A percentile compares a stretch with the other conserved stretches of the same genome.
Evolutionary conservation across 768 basidiomycete species (phyloP).

Genomic region (Russula abietina): DNA sequence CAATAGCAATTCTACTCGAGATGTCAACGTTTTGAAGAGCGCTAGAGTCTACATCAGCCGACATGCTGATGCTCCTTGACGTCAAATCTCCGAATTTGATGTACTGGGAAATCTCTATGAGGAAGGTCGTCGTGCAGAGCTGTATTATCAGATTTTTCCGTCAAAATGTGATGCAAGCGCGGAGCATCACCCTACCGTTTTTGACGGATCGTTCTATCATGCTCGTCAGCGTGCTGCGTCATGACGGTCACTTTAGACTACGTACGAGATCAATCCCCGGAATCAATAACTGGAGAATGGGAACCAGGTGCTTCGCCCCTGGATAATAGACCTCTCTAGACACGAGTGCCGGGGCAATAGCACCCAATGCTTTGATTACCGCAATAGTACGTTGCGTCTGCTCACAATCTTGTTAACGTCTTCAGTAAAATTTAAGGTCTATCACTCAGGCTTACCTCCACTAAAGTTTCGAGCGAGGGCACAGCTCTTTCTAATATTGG

Average conservation of each 20-base stretch:
- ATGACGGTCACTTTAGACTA: slow-evolving; percentile 1
- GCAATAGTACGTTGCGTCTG: slow-evolving; percentile 82
- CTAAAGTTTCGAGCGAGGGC: slow-evolving; percentile 82
- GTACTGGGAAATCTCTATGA: slow-evolving; percentile 69
- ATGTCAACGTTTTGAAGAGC: slow-evolving; percentile 15
- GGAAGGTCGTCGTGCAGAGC: slow-evolving; percentile 69
- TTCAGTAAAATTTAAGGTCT: background rate
- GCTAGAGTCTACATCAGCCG: slow-evolving; percentile 27
- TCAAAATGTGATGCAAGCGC: background rate
- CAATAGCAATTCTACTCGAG: slow-evolving; percentile 26
- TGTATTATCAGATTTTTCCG: slow-evolving; percentile 29
- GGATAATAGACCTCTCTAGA: slow-evolving; percentile 72
- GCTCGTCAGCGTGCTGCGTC: slow-evolving; percentile 1
- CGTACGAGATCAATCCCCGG: slow-evolving; percentile 83
- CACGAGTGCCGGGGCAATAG: slow-evolving; percentile 75
- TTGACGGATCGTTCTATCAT: slow-evolving; percentile 65
- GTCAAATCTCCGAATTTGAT: slow-evolving; percentile 68
- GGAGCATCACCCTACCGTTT: slow-evolving; percentile 48
- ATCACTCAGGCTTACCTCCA: slow-evolving; percentile 60
- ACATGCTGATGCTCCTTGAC: slow-evolving; percentile 22
- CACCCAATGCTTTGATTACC: slow-evolving; percentile 78
- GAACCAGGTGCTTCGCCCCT: slow-evolving; percentile 75
- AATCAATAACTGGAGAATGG: slow-evolving; percentile 72
- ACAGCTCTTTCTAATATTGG: slow-evolving; percentile 78
- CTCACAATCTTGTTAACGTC: slow-evolving; percentile 6